Evolutionary conservation across 495 filamentous ascomycete species (phyloP), one percentile per base, ranked within the genome.

Genomic region (Terfezia claveryi): DNA sequence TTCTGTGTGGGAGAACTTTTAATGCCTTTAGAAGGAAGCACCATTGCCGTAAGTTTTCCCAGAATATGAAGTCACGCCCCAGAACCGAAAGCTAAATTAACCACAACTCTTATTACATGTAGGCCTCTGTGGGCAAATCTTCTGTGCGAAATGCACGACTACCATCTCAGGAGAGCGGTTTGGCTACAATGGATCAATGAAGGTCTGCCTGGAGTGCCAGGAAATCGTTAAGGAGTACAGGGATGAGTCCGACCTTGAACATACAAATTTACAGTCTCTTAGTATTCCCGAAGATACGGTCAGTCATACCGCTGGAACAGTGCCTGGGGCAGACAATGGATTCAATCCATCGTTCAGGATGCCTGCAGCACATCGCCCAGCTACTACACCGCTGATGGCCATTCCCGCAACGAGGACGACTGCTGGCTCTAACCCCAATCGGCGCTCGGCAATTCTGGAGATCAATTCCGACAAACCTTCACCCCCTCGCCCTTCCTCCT

Each of bases 151-250:
- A 67, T 99, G 92, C 68, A 99, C 92, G 4, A 80, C 83, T 41
- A 75, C 87, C 12, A 83, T 99, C 23, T 77, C 86, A 12, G 91
- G 89, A 4, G 75, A 80, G 54, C 75, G 78, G 36, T 95, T 96
- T 67, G 86, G 86, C n/a, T 85, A 94, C 55, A 76, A 80, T 53
- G 82, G 87, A 2, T 82, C 80, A 32, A 73, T 99, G 51, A 74
- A 92, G 58, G 86, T 96, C 36, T 99, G 92, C 69, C 94, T 88
- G 61, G 81, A 85, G n/a, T 99, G 92, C 64, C 80, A 95, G 62
- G 74, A 74, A 54, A 88, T 96, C 65, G 93, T 96, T 54, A 83
- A 89, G 62, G 85, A 83, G 8, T 79, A 86, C 44, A 85, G 89
- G 53, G 85, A 95, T 62, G 84, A 86, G 63, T 89, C 87, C 23